phyloP scores from a whole-genome alignment of 2,329 filamentous ascomycete genomes.

The Aureobasidium sp. region DNA sequence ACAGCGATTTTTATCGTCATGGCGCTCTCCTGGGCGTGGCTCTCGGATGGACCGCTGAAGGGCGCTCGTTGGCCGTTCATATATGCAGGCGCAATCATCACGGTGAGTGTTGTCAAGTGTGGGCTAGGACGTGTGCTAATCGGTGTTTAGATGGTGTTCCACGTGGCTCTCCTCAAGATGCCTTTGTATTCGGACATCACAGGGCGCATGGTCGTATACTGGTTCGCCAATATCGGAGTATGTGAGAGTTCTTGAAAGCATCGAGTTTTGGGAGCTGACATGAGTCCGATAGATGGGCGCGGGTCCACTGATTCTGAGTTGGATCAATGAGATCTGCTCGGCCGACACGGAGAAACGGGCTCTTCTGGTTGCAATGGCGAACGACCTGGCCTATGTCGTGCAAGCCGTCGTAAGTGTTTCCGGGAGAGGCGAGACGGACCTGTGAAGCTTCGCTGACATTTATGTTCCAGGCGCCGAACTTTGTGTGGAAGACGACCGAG shows the following conservation, averaged over 20 bases:
- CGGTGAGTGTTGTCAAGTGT: neutral
- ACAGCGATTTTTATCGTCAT: constrained; percentile 6
- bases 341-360: constrained; percentile 5
- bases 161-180: constrained; percentile 7
- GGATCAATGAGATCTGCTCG: constrained; percentile 8
- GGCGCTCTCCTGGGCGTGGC: constrained; percentile 9
- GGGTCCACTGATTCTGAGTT: constrained; percentile 5
- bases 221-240: constrained; percentile 8
- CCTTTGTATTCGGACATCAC: constrained; percentile 1
- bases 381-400: constrained; percentile 11
- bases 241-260: neutral
- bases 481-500: constrained; percentile 12
- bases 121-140: neutral
- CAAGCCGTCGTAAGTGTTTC: constrained; percentile 1
- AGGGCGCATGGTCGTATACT: neutral
- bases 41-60: constrained; percentile 7
- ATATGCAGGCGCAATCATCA: constrained; percentile 2
- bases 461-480: neutral
- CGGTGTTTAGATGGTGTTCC: constrained; percentile 1
- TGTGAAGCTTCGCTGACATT: neutral
- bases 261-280: neutral
- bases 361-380: constrained; percentile 8
- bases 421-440: neutral
- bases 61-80: constrained; percentile 12
- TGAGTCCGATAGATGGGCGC: neutral